Conservation (phyloP, 306 rosid species). For the Citrullus amarus region DNA sequence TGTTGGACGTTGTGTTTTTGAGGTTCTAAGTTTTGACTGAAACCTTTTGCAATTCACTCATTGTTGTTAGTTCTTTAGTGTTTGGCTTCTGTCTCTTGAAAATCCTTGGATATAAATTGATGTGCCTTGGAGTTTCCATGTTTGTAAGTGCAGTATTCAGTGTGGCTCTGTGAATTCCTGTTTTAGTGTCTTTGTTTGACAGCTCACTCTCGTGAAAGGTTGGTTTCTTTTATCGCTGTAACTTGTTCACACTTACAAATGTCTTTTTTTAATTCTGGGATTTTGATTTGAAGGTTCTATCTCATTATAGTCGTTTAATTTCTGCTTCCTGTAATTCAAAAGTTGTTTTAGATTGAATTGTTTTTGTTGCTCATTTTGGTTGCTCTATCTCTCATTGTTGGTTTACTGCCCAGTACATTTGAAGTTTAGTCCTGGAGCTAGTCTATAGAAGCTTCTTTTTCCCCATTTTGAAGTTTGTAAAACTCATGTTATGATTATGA, state of each 20-base stretch:
- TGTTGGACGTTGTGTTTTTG: not conserved
- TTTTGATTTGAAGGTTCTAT: not conserved
- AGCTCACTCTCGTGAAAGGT: not conserved
- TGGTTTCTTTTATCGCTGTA: not conserved
- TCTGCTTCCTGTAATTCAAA: not conserved
- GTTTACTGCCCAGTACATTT: not conserved
- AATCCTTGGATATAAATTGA: not conserved
- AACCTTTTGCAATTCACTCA: not conserved
- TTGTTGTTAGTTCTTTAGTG: not conserved
- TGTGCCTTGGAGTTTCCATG: not conserved
- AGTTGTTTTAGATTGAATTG: not conserved
- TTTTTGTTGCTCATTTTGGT: not conserved
- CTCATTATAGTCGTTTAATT: not conserved
- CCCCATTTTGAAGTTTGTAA: conserved; percentile 2
- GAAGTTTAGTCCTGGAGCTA: not conserved
- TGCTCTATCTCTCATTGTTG: not conserved
- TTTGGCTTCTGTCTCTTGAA: not conserved
- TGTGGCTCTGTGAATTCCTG: not conserved
- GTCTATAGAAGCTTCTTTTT: conserved; percentile 1
- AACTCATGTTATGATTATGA: not conserved
- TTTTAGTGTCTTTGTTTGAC: not conserved
- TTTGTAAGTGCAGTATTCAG: not conserved
- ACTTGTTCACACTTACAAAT: not conserved
- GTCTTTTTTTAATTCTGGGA: not conserved
- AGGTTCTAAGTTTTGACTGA: not conserved